Evolutionary conservation across 2,329 filamentous ascomycete genomes (phyloP), one percentile per base, ranked within the genome.

Genomic region (Phoma sp.): DNA sequence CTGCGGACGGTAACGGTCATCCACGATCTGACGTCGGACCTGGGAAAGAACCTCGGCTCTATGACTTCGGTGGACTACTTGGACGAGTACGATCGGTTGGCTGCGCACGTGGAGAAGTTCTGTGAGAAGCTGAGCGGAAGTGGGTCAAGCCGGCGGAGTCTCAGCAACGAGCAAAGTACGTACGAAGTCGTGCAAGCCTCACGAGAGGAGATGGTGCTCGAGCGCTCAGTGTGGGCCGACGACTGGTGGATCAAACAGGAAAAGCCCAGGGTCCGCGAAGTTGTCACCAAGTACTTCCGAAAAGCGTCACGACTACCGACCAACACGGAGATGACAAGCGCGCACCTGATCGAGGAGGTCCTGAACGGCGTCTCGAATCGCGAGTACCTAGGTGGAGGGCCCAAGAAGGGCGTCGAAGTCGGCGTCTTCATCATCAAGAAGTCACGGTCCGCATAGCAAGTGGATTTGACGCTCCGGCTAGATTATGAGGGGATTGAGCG

Each of bases 171-270:
- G 54, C 68, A 74, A 63, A 63, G 69, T 50, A 77, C 69, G 1
- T 77, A 74, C 55, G 82, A 72, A 21, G 58, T 85, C 2, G 74
- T 81, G 1, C 80, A 85, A 60, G 77, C 84, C 1, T 77, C 80
- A 4, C 81, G 78, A 55, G 78, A 84, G 35, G 77, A 79, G 49
- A 79, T 84, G 15, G 62, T 74, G 1, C 73, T 87, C 2, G 79
- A 82, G 46, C 77, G 84, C 25, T 74, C 78, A 19, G 77, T 81
- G 2, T 88, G 86, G 86, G 79, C 81, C 9, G 71, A 73, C 29
- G 82, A 87, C 51, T 88, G 85, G 85, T 88, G 84, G 78, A 81
- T 85, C 40, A 84, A 86, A 65, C 86, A 88, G 65, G 86, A 88
- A 67, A 85, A 85, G 63, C 77, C 81, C 10, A 79, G 85, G 13